Conservation (phyloP, 2,329 filamentous ascomycete species). For the Xylariaceae sp. region DNA sequence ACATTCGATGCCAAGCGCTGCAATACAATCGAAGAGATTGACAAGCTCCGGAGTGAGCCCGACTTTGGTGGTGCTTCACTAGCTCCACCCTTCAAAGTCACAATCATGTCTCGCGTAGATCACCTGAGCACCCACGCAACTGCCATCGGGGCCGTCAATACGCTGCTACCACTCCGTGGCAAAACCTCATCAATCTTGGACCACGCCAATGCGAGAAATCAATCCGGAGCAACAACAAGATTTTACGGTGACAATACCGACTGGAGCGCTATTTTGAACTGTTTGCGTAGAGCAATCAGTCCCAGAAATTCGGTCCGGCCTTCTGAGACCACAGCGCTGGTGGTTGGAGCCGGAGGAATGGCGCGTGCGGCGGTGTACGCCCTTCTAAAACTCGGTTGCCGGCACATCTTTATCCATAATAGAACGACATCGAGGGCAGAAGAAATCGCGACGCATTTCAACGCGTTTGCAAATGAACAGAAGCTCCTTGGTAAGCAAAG, state of each 20-base stretch:
- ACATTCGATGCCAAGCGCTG: slow-evolving; percentile 58
- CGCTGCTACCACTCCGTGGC: slow-evolving; percentile 61
- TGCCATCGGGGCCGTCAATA: slow-evolving; percentile 70
- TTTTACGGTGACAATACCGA: slow-evolving; percentile 70
- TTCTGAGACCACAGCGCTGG: slow-evolving; percentile 47
- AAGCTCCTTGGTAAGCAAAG: slow-evolving; percentile 29
- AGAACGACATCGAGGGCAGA: slow-evolving; percentile 58
- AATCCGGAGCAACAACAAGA: slow-evolving; percentile 55
- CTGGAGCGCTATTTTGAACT: slow-evolving; percentile 60
- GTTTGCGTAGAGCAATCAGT: slow-evolving; percentile 64
- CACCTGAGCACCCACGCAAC: slow-evolving; percentile 64
- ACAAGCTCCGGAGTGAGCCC: slow-evolving; percentile 52
- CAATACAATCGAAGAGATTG: slow-evolving; percentile 55
- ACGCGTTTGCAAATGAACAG: slow-evolving; percentile 40
- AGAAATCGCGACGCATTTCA: slow-evolving; percentile 64
- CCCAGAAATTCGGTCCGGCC: slow-evolving; percentile 59
- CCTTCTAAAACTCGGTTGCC: slow-evolving; percentile 67
- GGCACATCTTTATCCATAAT: slow-evolving; percentile 69
- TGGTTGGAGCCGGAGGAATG: slow-evolving; percentile 66
- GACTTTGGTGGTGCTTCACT: slow-evolving; percentile 66
- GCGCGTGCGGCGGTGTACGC: slow-evolving; percentile 71
- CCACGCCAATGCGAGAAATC: slow-evolving; percentile 55
- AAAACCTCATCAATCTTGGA: slow-evolving; percentile 44
- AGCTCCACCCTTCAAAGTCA: slow-evolving; percentile 66
- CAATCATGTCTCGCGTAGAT: slow-evolving; percentile 60